These are phyloP conservation scores for Mycosphaerella arachidis DNA, from an alignment of 2,329 filamentous ascomycete species.

Conservation along the genomic window DNA sequence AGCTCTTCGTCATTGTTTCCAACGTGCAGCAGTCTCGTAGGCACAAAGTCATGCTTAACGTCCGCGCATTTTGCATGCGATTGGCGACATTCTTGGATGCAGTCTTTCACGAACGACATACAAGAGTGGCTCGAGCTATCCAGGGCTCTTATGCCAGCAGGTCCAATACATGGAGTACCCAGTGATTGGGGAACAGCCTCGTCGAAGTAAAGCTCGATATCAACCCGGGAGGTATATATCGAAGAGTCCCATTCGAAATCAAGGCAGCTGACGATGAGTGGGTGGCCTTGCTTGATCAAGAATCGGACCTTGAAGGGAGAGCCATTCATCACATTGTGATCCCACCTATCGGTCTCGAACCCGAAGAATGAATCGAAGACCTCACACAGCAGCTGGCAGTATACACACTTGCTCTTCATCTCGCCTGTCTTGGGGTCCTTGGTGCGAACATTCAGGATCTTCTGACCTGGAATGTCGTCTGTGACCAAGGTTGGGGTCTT, in stretches of 20 bases:
- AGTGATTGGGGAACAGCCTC: background rate
- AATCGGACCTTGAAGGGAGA: background rate
- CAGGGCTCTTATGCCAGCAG: background rate
- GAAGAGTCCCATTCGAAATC: background rate
- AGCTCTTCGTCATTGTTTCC: background rate
- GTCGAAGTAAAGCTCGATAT: constrained; percentile 1
- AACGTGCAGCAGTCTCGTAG: background rate
- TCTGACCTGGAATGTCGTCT: background rate
- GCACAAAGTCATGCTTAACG: background rate
- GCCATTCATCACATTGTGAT: constrained; percentile 1
- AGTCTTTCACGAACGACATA: background rate
- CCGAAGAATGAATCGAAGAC: constrained; percentile 3
- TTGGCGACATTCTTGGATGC: background rate
- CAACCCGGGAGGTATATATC: background rate
- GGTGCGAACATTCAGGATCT: background rate
- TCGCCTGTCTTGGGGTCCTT: background rate
- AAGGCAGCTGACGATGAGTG: background rate
- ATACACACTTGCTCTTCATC: background rate
- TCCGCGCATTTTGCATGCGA: background rate
- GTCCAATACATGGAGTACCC: background rate
- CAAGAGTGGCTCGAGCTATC: background rate
- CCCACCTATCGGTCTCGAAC: background rate
- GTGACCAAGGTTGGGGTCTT: background rate
- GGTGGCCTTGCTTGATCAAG: constrained; percentile 1
- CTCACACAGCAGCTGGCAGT: constrained; percentile 1